Evolutionary conservation across 225 moss, liverwort and hornwort genomes (phyloP).

Genomic region (Thuidium tamariscinum): DNA sequence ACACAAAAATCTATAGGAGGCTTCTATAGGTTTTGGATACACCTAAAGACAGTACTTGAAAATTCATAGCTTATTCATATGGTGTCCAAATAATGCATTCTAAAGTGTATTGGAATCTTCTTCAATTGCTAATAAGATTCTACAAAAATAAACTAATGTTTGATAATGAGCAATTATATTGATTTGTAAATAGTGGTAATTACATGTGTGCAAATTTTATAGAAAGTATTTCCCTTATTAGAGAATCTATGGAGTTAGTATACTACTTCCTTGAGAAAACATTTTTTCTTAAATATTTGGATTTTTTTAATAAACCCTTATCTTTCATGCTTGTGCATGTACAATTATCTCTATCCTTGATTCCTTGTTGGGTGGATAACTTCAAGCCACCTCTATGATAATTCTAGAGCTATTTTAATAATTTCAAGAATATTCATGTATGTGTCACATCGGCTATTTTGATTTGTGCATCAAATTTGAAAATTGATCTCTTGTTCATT

Average conservation of each 20-base stretch:
- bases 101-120: not conserved
- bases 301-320: not conserved
- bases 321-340: not conserved
- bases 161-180: not conserved
- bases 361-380: too few species aligned
- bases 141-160: not conserved
- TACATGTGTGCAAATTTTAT: not conserved
- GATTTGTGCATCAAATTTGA: not conserved
- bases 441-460: fast-evolving
- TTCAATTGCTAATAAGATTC: fast-evolving
- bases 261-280: not conserved
- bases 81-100: not conserved
- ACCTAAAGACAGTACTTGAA: fast-evolving
- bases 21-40: fast-evolving
- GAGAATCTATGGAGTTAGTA: not conserved
- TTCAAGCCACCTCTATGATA: not conserved
- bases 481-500: fast-evolving
- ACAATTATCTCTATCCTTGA: not conserved
- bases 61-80: not conserved
- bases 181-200: not conserved
- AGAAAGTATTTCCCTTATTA: not conserved
- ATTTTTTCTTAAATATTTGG: not conserved
- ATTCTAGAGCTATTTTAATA: not conserved
- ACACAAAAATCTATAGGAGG: not conserved
- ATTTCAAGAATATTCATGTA: not conserved